A percentile compares a stretch with the other conserved stretches of the same genome.
Conservation (phyloP, 192 early-diverging fungal species). For the Phycomyces nitens region DNA sequence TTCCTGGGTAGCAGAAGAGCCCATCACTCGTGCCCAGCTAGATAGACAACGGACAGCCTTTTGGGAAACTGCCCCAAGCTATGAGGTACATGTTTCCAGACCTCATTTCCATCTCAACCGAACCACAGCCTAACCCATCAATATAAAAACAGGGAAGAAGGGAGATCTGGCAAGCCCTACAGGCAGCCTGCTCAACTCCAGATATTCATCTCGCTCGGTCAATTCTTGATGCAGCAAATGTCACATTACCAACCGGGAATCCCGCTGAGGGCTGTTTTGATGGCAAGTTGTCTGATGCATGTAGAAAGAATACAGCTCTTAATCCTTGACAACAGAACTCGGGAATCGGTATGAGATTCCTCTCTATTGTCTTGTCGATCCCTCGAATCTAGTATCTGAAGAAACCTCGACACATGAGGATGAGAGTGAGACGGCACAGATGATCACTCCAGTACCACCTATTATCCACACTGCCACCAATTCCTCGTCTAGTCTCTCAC, state of each 20-base stretch:
- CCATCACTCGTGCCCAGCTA: conserved; percentile 39
- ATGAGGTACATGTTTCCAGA: conserved; percentile 45
- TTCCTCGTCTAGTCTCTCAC: not conserved
- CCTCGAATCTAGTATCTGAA: conserved; percentile 46
- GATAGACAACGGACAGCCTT: conserved; percentile 57
- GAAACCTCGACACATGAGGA: not conserved
- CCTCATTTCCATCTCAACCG: not conserved
- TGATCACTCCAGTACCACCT: conserved; percentile 6
- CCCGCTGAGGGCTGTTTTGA: conserved; percentile 78
- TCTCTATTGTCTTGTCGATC: conserved; percentile 57
- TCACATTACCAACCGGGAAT: conserved; percentile 67
- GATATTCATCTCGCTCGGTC: conserved; percentile 53
- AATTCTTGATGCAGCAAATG: conserved; percentile 63
- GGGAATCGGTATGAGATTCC: conserved; percentile 71
- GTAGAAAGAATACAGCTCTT: not conserved
- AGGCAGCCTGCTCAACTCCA: conserved; percentile 52
- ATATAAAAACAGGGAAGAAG: conserved; percentile 43
- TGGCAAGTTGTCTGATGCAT: conserved; percentile 19
- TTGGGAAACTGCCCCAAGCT: conserved; percentile 72
- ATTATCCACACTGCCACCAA: not conserved
- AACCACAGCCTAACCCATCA: not conserved
- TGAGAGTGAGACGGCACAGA: not conserved
- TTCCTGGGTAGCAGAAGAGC: conserved; percentile 38
- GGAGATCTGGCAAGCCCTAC: conserved; percentile 78
- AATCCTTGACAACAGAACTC: conserved; percentile 32